phyloP scores from a whole-genome alignment of 495 filamentous ascomycete species.

The Clavariopsis aquatica region DNA sequence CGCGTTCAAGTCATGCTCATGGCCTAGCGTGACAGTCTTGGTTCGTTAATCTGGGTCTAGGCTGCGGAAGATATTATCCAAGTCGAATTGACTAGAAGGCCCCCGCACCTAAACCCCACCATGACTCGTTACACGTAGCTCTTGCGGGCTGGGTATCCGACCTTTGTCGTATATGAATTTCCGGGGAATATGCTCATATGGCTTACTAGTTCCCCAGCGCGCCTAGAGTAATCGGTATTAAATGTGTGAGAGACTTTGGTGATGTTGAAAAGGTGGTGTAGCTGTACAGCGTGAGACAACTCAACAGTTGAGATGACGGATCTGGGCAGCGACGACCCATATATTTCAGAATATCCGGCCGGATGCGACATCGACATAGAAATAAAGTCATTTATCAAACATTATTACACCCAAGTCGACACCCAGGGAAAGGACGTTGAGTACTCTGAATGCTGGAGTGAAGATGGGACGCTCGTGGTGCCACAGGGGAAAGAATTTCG shows the following conservation, averaged over 20 bases:
- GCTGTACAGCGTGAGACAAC: neutral
- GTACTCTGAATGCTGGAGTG: conserved; percentile 19
- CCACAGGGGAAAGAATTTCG: conserved; percentile 9
- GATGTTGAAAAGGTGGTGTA: neutral
- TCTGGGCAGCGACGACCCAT: conserved; percentile 2
- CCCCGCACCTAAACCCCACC: conserved; percentile 20
- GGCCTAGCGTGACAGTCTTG: conserved; percentile 4
- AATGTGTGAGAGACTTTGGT: neutral
- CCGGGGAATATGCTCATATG: neutral
- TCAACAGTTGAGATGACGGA: neutral
- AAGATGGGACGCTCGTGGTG: conserved; percentile 14
- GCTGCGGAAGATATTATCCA: conserved; percentile 29
- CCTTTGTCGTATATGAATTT: conserved; percentile 15
- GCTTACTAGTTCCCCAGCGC: neutral
- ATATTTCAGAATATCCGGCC: conserved; percentile 15
- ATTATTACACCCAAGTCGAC: conserved; percentile 23
- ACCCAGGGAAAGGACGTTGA: conserved; percentile 13
- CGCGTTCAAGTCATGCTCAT: neutral
- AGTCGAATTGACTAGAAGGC: neutral
- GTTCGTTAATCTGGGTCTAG: neutral
- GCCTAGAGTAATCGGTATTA: neutral
- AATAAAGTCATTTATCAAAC: conserved; percentile 14
- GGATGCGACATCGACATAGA: conserved; percentile 6
- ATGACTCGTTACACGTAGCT: conserved; percentile 19
- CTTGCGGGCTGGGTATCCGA: neutral